Evolutionary conservation across 768 basidiomycete species (phyloP), one percentile per base, ranked within the genome.

Genomic region (Mycena rebaudengoi): DNA sequence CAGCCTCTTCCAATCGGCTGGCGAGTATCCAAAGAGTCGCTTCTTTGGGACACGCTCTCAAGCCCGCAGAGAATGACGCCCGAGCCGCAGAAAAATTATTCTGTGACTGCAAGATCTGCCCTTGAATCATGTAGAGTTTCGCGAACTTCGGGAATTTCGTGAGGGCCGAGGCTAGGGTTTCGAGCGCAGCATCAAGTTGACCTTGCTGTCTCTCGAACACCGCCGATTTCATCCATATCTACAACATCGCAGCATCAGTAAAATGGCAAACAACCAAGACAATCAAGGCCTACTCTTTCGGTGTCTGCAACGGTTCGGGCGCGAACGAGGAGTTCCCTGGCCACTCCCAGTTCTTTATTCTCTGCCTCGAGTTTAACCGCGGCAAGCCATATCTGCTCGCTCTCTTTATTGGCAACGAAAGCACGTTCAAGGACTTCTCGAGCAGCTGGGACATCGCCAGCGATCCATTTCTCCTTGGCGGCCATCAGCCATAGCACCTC

Each of bases 211-310:
- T 86, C 72, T 98, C 96, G 69, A 99, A 96, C 1, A 94, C 94
- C 2, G 94, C 96, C 1, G 94, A 95, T 75, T 99, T 99, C 96
- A 99, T 95, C 98, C 97, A 99, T 52, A 99, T 98, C 95, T 97
- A 71, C 10, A 21, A 62, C 7, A 49, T 28, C 2, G 23, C 3
- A 68, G 26, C 23, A 35, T 52, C 49, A 45, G 69, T 52, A 41
- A 44, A 40, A 28, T n/a, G n/a, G 2, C n/a, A 1, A 21, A 39
- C 35, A 37, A 20, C 0, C 28, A 52, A 35, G 20, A 53, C 46
- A 33, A 26, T 21, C 30, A 7, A 28, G 23, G 78, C 89, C 70
- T 67, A 95, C 96, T 76, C 96, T 80, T 68, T 97, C 91, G 1
- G 97, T 99, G 70, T 95, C 93, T 0, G 96, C 95, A 13, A 96